Conservation (phyloP, 805 yeast genomes). For the Crinitomyces ghanaensis region DNA sequence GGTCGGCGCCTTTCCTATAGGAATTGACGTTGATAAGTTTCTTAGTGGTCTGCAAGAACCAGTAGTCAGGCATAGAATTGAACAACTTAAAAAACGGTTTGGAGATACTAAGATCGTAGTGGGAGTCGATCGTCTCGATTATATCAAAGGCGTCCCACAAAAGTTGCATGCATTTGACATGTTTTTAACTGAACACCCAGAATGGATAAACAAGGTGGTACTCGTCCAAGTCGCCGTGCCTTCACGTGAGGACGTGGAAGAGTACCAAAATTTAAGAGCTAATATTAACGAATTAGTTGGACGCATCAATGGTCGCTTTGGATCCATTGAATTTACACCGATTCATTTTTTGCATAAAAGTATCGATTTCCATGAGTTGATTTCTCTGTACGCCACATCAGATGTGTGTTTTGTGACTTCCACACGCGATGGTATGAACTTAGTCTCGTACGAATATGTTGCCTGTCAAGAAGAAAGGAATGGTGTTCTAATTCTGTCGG, state of each 20-base stretch:
- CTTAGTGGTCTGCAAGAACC: conserved; percentile 59
- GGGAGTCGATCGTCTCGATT: conserved; percentile 93
- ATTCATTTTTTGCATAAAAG: conserved; percentile 93
- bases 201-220: conserved; percentile 96
- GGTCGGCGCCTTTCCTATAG: conserved; percentile 98
- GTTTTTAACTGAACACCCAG: conserved; percentile 85
- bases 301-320: conserved; percentile 89
- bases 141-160: conserved; percentile 97
- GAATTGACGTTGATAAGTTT: conserved; percentile 91
- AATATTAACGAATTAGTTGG: conserved; percentile 95
- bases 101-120: conserved; percentile 75
- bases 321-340: conserved; percentile 95
- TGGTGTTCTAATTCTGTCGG: conserved; percentile 81
- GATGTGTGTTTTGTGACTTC: conserved; percentile 90
- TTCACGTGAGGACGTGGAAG: conserved; percentile 95
- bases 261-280: conserved; percentile 85
- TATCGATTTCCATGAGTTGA: conserved; percentile 81
- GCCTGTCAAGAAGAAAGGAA: conserved; percentile 84
- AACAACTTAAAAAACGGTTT: conserved; percentile 53
- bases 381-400: conserved; percentile 71
- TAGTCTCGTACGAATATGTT: conserved; percentile 91
- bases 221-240: conserved; percentile 97
- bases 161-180: conserved; percentile 93
- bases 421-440: conserved; percentile 97
- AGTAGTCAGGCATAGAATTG: conserved; percentile 54